phyloP scores from a whole-genome alignment of 2,329 filamentous ascomycete genomes.

The Aspergillus floridensis region DNA sequence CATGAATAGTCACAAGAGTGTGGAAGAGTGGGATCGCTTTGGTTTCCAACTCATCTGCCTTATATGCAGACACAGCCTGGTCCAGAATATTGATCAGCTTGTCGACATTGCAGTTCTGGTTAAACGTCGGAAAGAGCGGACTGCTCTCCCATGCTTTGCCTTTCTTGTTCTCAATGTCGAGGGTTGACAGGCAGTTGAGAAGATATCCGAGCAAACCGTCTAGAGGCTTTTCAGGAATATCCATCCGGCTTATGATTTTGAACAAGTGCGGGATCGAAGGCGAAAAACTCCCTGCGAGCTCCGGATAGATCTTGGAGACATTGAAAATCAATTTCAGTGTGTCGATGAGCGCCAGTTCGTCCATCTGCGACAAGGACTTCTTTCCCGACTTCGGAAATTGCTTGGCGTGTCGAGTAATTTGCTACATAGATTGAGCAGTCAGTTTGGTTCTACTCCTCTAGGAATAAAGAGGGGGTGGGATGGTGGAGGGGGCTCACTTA shows the following conservation, averaged over 20 bases:
- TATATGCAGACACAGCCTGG: slow-evolving; percentile 61
- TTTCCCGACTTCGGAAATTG: slow-evolving; percentile 47
- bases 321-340: slow-evolving; percentile 89
- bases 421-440: slow-evolving; percentile 38
- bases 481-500: slow-evolving; percentile 19
- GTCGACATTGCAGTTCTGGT: slow-evolving; percentile 59
- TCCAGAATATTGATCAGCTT: slow-evolving; percentile 70
- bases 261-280: slow-evolving; percentile 68
- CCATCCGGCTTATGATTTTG: slow-evolving; percentile 62
- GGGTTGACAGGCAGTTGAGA: slow-evolving; percentile 77
- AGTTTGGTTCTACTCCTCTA: slow-evolving; percentile 9
- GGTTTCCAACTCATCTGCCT: slow-evolving; percentile 68
- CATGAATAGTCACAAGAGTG: slow-evolving; percentile 68
- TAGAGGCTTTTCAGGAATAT: slow-evolving; percentile 64
- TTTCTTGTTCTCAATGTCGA: slow-evolving; percentile 63
- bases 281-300: slow-evolving; percentile 62
- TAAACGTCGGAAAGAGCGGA: slow-evolving; percentile 65
- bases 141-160: slow-evolving; percentile 43
- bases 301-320: slow-evolving; percentile 70
- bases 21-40: slow-evolving; percentile 71
- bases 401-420: slow-evolving; percentile 68
- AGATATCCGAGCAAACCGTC: slow-evolving; percentile 69
- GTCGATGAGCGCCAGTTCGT: slow-evolving; percentile 77
- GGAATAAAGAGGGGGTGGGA: background rate
- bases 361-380: slow-evolving; percentile 49